Base-by-base conservation (phyloP, 495 filamentous ascomycete genomes). In the Lophium mytilinum region DNA sequence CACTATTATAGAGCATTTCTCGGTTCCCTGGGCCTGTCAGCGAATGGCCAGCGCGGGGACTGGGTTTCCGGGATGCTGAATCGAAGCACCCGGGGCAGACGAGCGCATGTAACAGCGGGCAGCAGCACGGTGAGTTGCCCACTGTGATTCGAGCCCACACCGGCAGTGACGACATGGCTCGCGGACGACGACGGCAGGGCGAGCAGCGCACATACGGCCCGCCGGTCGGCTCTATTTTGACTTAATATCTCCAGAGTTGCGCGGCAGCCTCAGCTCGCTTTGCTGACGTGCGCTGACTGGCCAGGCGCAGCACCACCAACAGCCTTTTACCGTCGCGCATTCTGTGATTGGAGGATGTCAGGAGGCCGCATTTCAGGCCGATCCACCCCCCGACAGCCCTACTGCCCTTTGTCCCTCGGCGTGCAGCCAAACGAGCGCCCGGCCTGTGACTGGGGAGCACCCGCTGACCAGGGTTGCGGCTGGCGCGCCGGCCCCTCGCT, bases 1-100 rank as follows among this genome's bases (percentile, higher is more conserved):
- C 59, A 52, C 50, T 49, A 53, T 52, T 41, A 3, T 57, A 50
- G 54, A 40, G 46, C 34, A 37, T 50, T 57, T 40, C 35, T 50
- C 9, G 36, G 19, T 47, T 47, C 43, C 18, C 43, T 47, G 10
- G 24, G 24, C 24, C 6, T 30, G 24, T 30, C 24, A 30, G 24
- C 24, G 24, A 30, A 47, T n/a, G 43, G 18, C 43, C 43, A 19
- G 43, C 14, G 43, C 15, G 33, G 21, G 45, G 45, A 11, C 33
- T 48, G 45, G 41, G 19, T 18, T 30, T 24, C 45, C 21, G 14
- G 45, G 45, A 9, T 48, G 7, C 45, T 48, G 45, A 48, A 48
- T 30, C 45, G 45, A 24, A 48, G 18, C 45, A 41, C 3, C 24
- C 24, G 24, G 24, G 24, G 24, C 24, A 30, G 24, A 30, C 24